These are phyloP conservation scores for Sapria himalayana DNA, from an alignment of 345 rosid species.

Conservation along the genomic window DNA sequence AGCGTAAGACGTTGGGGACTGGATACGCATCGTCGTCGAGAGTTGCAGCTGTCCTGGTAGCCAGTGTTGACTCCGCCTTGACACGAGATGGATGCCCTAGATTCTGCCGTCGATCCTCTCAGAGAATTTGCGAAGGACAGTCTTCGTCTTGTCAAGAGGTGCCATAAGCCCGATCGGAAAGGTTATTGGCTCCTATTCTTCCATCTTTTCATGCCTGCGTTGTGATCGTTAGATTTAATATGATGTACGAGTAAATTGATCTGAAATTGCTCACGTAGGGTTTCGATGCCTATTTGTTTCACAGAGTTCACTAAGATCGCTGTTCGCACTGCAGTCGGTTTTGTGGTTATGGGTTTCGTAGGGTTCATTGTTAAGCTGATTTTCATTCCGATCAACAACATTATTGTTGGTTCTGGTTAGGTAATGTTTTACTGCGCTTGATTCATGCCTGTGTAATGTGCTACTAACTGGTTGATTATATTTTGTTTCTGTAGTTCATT, in stretches of 20 bases:
- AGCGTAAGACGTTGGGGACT: no score
- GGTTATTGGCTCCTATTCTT: constrained; percentile 14
- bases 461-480: no score
- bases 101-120: constrained; percentile 43
- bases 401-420: constrained; percentile 57
- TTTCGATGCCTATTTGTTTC: neutral
- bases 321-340: constrained; percentile 68
- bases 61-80: no score
- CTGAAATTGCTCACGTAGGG: neutral
- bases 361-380: constrained; percentile 70
- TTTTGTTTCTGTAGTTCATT: no score
- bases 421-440: no score
- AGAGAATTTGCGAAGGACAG: constrained; percentile 67
- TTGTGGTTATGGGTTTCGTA: constrained; percentile 76
- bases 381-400: constrained; percentile 80
- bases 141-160: constrained; percentile 56
- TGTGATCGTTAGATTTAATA: no score
- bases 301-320: constrained; percentile 61
- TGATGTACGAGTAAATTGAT: no score
- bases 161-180: constrained; percentile 71
- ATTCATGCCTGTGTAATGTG: no score
- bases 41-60: no score
- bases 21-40: no score
- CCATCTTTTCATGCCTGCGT: constrained; percentile 1
- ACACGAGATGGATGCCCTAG: constrained; percentile 41